These are phyloP conservation scores for Xylaria palmicola DNA, from an alignment of 495 filamentous ascomycete genomes.

Conservation along the genomic window DNA sequence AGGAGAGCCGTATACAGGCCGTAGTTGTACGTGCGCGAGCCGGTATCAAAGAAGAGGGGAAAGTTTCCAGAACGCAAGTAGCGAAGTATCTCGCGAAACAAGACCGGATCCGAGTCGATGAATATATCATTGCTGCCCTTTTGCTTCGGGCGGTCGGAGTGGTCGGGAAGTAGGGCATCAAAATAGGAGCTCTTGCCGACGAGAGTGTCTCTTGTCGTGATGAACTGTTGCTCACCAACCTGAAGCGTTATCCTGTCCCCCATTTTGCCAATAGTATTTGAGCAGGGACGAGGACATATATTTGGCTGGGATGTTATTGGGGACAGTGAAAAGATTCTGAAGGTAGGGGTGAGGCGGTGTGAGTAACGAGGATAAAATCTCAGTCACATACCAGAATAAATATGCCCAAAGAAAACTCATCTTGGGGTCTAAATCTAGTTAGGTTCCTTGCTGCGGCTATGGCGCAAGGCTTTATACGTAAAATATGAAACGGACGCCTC, in stretches of 20 bases:
- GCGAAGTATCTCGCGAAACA: constrained; percentile 42
- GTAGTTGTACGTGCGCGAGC: constrained; percentile 33
- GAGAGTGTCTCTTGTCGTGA: constrained; percentile 14
- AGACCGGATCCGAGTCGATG: constrained; percentile 39
- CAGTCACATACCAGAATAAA: too few species aligned
- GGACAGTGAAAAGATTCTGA: too few species aligned
- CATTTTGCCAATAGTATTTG: too few species aligned
- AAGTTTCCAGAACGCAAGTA: constrained; percentile 37
- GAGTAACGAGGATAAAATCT: too few species aligned
- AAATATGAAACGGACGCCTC: too few species aligned
- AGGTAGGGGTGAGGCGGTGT: too few species aligned
- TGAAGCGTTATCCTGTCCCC: constrained; percentile 14
- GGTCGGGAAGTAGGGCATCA: constrained; percentile 10
- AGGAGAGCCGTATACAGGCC: constrained; percentile 31
- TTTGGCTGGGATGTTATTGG: too few species aligned
- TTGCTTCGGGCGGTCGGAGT: constrained; percentile 18
- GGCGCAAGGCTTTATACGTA: too few species aligned
- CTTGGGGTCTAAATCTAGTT: too few species aligned
- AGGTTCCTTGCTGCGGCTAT: too few species aligned
- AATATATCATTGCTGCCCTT: constrained; percentile 40
- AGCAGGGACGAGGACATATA: too few species aligned
- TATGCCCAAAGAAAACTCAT: too few species aligned
- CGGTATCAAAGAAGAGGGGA: constrained; percentile 40
- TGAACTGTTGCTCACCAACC: constrained; percentile 22
- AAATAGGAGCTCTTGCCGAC: constrained; percentile 17